A percentile compares a stretch with the other conserved stretches of the same genome.
These are phyloP conservation scores for Xanthoceras sorbifolium DNA, from an alignment of 345 rosid genomes.

Conservation along the genomic window DNA sequence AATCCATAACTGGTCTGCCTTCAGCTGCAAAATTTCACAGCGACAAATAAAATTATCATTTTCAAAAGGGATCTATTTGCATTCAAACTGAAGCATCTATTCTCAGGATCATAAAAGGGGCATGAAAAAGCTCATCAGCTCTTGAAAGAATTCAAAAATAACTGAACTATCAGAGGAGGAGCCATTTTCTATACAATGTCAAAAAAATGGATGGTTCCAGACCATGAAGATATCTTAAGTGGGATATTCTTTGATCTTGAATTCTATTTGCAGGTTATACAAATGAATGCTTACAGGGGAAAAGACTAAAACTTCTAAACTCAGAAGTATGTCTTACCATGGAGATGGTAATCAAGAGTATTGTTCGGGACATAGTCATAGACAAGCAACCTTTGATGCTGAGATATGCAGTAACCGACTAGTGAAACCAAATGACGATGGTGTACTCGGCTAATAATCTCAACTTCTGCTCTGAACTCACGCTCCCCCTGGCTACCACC, in stretches of 20 bases:
- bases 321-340: constrained; percentile 53
- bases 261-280: not conserved
- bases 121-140: not conserved
- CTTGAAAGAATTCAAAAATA: not conserved
- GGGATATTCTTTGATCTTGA: not conserved
- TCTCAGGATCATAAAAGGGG: not conserved
- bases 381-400: constrained; percentile 82
- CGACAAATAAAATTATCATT: constrained; percentile 9
- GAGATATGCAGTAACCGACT: constrained; percentile 92
- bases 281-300: not conserved
- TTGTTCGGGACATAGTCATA: constrained; percentile 85
- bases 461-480: constrained; percentile 96
- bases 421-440: constrained; percentile 97
- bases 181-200: not conserved
- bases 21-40: constrained; percentile 47
- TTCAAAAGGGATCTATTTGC: not conserved
- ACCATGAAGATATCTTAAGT: not conserved
- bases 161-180: not conserved
- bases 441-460: constrained; percentile 91
- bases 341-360: constrained; percentile 92
- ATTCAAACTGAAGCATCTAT: constrained; percentile 10
- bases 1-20: constrained; percentile 79
- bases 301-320: not conserved
- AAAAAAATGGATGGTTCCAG: not conserved
- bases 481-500: constrained; percentile 99